These are phyloP conservation scores for Fraxinus xanthoxyloides DNA, from an alignment of 305 asterid species.

Conservation along the genomic window DNA sequence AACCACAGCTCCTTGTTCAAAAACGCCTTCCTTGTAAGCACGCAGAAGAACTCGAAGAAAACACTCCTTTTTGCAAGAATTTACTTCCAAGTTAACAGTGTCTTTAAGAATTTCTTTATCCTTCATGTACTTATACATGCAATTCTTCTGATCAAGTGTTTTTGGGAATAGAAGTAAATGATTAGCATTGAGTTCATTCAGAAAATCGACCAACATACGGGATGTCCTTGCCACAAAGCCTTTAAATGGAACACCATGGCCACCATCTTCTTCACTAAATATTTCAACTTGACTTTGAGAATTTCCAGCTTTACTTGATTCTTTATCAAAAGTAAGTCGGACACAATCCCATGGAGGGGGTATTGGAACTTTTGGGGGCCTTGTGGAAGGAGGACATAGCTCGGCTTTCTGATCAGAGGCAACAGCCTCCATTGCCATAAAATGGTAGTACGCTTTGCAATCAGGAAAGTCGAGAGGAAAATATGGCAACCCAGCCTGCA, in stretches of 20 bases:
- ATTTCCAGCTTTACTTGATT: conserved; percentile 21
- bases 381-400: conserved; percentile 48
- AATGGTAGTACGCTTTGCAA: conserved; percentile 53
- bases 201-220: conserved; percentile 36
- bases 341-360: conserved; percentile 71
- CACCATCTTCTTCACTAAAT: conserved; percentile 21
- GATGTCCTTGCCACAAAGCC: conserved; percentile 72
- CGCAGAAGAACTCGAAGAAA: conserved; percentile 57
- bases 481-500: conserved; percentile 71
- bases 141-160: conserved; percentile 34
- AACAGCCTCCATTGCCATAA: conserved; percentile 52
- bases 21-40: conserved; percentile 68
- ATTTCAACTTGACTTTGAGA: conserved; percentile 26
- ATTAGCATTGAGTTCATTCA: conserved; percentile 28
- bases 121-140: conserved; percentile 41
- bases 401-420: conserved; percentile 35
- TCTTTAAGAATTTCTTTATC: conserved; percentile 37
- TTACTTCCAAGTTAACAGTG: conserved; percentile 20
- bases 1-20: conserved; percentile 74
- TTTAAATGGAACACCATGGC: conserved; percentile 34
- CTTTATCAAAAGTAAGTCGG: conserved; percentile 26
- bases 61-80: conserved; percentile 34
- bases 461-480: conserved; percentile 87
- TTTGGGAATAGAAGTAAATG: conserved; percentile 57
- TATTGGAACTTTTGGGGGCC: conserved; percentile 49